Evolutionary conservation across 192 early-diverging fungal genomes (phyloP).

Genomic region (Coemansia sp.): DNA sequence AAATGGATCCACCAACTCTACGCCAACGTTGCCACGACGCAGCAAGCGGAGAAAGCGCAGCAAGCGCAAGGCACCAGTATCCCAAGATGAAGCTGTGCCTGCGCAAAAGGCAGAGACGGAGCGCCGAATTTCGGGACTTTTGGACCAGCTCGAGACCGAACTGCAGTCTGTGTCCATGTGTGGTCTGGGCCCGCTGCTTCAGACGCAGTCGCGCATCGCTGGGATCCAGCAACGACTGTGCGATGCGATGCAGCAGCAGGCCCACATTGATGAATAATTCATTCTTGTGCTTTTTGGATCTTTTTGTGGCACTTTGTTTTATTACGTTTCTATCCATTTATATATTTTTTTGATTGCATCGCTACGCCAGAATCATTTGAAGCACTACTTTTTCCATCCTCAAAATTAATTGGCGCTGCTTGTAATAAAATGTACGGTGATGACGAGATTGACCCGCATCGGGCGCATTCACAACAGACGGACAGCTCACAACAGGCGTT

Average conservation of each 20-base stretch:
- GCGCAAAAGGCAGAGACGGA: constrained; percentile 6
- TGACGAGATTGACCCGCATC: constrained; percentile 48
- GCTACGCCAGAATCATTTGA: no score
- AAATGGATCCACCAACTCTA: background rate
- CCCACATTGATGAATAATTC: background rate
- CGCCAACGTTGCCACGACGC: background rate
- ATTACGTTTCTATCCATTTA: background rate
- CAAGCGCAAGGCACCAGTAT: background rate
- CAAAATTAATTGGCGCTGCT: background rate
- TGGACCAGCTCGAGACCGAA: constrained; percentile 22
- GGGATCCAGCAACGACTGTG: constrained; percentile 29
- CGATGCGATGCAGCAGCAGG: constrained; percentile 9
- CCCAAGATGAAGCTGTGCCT: background rate
- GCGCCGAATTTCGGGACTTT: constrained; percentile 12
- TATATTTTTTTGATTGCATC: no score
- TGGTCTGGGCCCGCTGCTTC: constrained; percentile 5
- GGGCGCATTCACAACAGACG: constrained; percentile 10
- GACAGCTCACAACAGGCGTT: constrained; percentile 14
- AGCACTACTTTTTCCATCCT: no score
- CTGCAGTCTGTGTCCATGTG: background rate
- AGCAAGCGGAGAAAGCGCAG: constrained; percentile 4
- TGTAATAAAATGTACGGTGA: constrained; percentile 20
- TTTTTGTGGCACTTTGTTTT: constrained; percentile 8
- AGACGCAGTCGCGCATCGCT: constrained; percentile 19
- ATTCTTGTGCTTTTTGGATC: background rate